Percentiles rank a stretch among this genome's conserved stretches.
Conservation (phyloP, 2,329 filamentous ascomycete species). For the Ophiocordyceps sinensis region DNA sequence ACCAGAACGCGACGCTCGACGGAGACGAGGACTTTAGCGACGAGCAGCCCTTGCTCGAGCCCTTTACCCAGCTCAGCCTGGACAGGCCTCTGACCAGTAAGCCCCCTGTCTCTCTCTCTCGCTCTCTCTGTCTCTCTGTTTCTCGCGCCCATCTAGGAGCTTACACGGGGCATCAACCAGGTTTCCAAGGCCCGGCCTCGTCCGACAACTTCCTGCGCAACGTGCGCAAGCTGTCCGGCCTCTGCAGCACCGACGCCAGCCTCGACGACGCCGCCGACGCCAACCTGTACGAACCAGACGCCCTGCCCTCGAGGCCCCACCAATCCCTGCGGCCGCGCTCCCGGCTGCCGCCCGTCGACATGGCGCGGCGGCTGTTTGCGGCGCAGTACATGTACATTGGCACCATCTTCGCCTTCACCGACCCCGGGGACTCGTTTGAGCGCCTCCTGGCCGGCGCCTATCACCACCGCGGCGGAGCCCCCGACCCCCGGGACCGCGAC, state of each 20-base stretch:
- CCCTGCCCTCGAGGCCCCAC: conserved; percentile 17
- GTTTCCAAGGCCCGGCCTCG: conserved; percentile 21
- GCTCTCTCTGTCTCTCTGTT: not conserved
- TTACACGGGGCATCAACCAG: conserved; percentile 3
- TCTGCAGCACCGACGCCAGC: conserved; percentile 15
- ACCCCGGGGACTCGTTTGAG: conserved; percentile 29
- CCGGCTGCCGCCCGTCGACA: conserved; percentile 31
- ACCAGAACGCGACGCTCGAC: conserved; percentile 3
- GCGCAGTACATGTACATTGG: conserved; percentile 42
- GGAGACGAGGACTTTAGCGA: conserved; percentile 16
- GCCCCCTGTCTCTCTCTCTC: conserved; percentile 1
- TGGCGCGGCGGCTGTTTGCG: conserved; percentile 33
- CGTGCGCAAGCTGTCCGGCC: conserved; percentile 19
- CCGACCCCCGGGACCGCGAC: conserved; percentile 26
- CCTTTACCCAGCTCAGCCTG: conserved; percentile 19
- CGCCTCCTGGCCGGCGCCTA: conserved; percentile 28
- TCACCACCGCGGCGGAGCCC: conserved; percentile 17
- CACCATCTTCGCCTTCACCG: conserved; percentile 39
- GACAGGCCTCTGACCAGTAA: conserved; percentile 15
- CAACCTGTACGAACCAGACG: conserved; percentile 19
- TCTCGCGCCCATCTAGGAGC: too few species aligned
- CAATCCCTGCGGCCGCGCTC: conserved; percentile 9
- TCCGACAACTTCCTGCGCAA: conserved; percentile 24
- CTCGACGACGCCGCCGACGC: conserved; percentile 15
- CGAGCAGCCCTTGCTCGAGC: conserved; percentile 16